Conservation (phyloP, 495 filamentous ascomycete species). For the Neurospora sp. region DNA sequence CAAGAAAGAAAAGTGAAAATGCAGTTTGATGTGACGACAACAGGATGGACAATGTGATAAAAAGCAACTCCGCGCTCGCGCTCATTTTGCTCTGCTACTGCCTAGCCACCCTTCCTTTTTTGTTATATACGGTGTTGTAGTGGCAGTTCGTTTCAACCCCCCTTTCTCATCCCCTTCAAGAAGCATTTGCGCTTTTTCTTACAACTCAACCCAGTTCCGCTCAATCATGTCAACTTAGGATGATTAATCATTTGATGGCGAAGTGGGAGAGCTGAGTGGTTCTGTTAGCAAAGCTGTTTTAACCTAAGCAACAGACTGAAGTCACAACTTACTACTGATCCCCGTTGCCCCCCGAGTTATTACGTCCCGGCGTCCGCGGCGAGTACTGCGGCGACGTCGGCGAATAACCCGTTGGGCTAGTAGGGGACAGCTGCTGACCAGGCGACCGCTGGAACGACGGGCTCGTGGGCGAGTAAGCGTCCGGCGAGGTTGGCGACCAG, state of each 20-base stretch:
- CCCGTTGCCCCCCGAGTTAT: constrained; percentile 19
- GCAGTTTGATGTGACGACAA: background rate
- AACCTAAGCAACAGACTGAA: background rate
- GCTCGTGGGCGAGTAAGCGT: constrained; percentile 68
- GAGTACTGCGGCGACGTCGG: constrained; percentile 40
- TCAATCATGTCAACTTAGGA: background rate
- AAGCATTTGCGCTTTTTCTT: background rate
- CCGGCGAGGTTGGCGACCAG: constrained; percentile 58
- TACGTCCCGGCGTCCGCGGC: constrained; percentile 31
- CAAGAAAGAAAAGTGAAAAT: background rate
- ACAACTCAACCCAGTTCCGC: background rate
- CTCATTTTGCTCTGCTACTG: background rate
- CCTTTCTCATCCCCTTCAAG: background rate
- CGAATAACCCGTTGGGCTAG: constrained; percentile 41
- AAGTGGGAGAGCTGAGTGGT: constrained; percentile 20
- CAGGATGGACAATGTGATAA: background rate
- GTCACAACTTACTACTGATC: constrained; percentile 25
- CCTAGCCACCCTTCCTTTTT: background rate
- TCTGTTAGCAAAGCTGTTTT: background rate
- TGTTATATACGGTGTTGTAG: background rate
- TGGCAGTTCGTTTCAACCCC: background rate
- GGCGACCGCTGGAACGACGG: constrained; percentile 57
- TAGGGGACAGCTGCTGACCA: constrained; percentile 39
- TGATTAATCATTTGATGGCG: constrained; percentile 23
- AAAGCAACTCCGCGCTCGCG: background rate